A percentile compares a stretch with the other conserved stretches of the same genome.
phyloP scores from a whole-genome alignment of 2,329 filamentous ascomycete species.

The Fusarium proliferatum region DNA sequence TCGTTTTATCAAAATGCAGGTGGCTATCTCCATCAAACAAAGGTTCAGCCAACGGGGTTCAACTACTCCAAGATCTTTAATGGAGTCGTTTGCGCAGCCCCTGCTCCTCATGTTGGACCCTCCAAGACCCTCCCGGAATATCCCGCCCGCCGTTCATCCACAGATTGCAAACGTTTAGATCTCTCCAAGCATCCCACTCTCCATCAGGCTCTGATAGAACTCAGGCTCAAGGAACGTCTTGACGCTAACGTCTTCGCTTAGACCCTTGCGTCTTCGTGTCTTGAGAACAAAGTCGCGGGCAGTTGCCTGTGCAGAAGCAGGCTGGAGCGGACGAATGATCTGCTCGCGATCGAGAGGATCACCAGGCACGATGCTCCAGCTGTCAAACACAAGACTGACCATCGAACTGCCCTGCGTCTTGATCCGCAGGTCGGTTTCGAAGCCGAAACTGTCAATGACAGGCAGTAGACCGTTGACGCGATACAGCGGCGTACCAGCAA shows the following conservation, averaged over 20 bases:
- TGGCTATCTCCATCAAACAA: constrained; percentile 30
- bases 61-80: constrained; percentile 21
- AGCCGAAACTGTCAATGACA: constrained; percentile 97
- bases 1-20: constrained; percentile 33
- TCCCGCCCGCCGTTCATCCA: background rate
- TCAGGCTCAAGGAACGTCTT: constrained; percentile 97
- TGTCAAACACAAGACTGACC: constrained; percentile 91
- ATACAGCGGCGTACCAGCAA: constrained; percentile 94
- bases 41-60: constrained; percentile 20
- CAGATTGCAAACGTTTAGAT: constrained; percentile 36
- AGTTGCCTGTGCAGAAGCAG: constrained; percentile 87
- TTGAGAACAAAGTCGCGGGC: constrained; percentile 97
- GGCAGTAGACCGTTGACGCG: constrained; percentile 90
- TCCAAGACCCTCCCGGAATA: constrained; percentile 4
- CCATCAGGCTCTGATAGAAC: constrained; percentile 86
- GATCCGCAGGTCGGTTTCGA: constrained; percentile 96
- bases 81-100: constrained; percentile 21
- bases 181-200: constrained; percentile 84
- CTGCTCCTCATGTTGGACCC: constrained; percentile 7
- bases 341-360: constrained; percentile 93
- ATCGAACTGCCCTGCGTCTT: constrained; percentile 94
- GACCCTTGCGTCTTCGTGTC: constrained; percentile 89
- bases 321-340: constrained; percentile 84
- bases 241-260: constrained; percentile 95
- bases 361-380: constrained; percentile 95